Percentiles rank a stretch among this genome's conserved stretches.
Evolutionary conservation across 176 grass and related monocot species (phyloP).

Genomic region (Rhipidocladum racemiflorum): DNA sequence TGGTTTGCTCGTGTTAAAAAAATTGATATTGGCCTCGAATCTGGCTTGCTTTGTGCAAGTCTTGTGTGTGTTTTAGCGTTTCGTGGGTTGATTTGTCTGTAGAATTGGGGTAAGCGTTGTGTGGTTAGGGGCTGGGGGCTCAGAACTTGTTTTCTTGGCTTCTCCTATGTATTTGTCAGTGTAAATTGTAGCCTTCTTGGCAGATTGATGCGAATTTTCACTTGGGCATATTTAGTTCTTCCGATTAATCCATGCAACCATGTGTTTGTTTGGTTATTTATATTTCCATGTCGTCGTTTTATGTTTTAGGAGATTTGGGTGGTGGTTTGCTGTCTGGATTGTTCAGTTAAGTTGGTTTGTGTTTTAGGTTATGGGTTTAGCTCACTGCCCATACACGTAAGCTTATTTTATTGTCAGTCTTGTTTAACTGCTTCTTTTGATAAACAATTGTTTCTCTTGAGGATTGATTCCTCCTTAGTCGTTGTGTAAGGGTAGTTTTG

Average conservation of each 20-base stretch:
- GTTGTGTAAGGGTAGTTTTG: neutral
- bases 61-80: neutral
- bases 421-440: neutral
- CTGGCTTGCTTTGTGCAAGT: neutral
- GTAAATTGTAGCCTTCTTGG: neutral
- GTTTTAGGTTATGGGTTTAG: neutral
- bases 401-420: neutral
- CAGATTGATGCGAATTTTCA: neutral
- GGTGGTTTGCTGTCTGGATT: neutral
- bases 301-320: neutral
- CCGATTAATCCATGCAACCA: neutral
- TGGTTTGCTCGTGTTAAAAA: neutral
- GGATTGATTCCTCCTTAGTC: neutral
- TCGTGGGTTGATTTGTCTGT: neutral
- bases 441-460: neutral
- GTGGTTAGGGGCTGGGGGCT: neutral
- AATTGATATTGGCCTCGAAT: neutral
- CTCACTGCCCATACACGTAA: neutral
- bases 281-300: neutral
- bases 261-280: neutral
- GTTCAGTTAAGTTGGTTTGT: neutral
- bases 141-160: neutral
- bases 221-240: neutral
- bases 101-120: too few species aligned
- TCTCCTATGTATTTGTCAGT: neutral